Conservation (phyloP, 83 land plant genomes). For the Thuja plicata region DNA sequence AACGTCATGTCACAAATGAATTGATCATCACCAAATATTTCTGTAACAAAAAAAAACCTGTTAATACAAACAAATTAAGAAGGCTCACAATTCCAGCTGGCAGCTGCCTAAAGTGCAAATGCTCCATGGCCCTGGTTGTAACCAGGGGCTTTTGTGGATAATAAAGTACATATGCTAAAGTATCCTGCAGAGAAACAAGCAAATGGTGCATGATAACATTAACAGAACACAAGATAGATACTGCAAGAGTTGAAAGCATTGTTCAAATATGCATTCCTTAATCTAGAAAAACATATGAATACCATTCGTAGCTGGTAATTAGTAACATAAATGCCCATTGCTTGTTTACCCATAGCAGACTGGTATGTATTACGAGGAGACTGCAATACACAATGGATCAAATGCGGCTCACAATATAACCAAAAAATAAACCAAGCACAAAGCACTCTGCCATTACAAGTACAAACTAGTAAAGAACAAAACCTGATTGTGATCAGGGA, state of each 20-base stretch:
- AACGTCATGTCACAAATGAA: not conserved
- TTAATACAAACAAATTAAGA: not conserved
- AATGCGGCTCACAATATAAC: not conserved
- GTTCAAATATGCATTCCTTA: not conserved
- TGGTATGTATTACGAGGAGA: constrained; percentile 99
- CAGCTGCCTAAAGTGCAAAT: constrained; percentile 95
- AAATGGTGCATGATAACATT: not conserved
- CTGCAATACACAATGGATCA: constrained; percentile 36
- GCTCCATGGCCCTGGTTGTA: constrained; percentile 99
- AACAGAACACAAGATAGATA: not conserved
- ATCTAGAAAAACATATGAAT: not conserved
- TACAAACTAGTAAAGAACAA: not conserved
- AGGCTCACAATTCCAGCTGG: constrained; percentile 95
- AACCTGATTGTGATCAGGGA: constrained; percentile 99
- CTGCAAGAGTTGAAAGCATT: not conserved
- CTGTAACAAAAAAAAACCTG: not conserved
- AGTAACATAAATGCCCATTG: constrained; percentile 99
- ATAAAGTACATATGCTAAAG: constrained; percentile 95
- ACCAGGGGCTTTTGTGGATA: constrained; percentile 99
- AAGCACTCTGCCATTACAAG: not conserved
- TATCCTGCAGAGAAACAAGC: constrained; percentile 57
- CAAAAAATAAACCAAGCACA: not conserved
- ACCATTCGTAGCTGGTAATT: constrained; percentile 99
- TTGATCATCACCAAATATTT: not conserved
- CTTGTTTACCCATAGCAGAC: constrained; percentile 99